Percentiles rank a stretch among this genome's conserved stretches.
phyloP scores from a whole-genome alignment of 345 rosid genomes.

The Eucalyptus microcorys region DNA sequence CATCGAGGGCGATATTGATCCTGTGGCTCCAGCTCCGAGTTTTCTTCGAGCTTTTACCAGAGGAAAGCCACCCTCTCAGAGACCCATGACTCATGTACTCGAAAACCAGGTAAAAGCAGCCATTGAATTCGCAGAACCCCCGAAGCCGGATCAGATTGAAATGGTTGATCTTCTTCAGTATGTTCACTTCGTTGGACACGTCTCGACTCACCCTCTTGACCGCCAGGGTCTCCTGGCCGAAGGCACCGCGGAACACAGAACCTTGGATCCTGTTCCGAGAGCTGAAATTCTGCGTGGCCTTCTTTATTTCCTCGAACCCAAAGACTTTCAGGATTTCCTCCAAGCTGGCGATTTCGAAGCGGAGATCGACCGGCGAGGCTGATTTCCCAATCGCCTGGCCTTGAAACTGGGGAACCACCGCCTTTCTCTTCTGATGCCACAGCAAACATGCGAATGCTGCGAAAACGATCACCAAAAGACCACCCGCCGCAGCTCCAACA shows the following conservation, averaged over 20 bases:
- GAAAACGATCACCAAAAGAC: constrained; percentile 10
- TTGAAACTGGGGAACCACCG: background rate
- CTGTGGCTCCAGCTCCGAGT: constrained; percentile 10
- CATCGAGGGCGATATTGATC: constrained; percentile 33
- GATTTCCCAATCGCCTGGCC: background rate
- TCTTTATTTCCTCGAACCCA: constrained; percentile 10
- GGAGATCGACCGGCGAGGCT: constrained; percentile 7
- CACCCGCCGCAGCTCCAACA: constrained; percentile 13
- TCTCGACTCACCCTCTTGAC: constrained; percentile 16
- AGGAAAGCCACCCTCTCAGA: constrained; percentile 15
- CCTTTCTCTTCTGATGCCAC: constrained; percentile 2
- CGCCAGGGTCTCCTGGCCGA: constrained; percentile 19
- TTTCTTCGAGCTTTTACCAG: background rate
- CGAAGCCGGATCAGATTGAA: constrained; percentile 27
- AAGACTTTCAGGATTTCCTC: constrained; percentile 18
- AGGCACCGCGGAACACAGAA: constrained; percentile 20
- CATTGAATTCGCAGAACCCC: constrained; percentile 18
- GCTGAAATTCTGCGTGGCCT: constrained; percentile 29
- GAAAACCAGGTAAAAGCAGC: constrained; percentile 18
- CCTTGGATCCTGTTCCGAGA: constrained; percentile 17
- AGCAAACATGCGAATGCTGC: background rate
- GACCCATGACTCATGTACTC: constrained; percentile 27
- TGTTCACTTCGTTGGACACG: constrained; percentile 25
- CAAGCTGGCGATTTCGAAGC: constrained; percentile 25
- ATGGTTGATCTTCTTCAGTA: constrained; percentile 29